Percentiles rank a stretch among this genome's conserved stretches.
phyloP scores from a whole-genome alignment of 169 alveolate genomes.

The Plasmodium berghei region DNA sequence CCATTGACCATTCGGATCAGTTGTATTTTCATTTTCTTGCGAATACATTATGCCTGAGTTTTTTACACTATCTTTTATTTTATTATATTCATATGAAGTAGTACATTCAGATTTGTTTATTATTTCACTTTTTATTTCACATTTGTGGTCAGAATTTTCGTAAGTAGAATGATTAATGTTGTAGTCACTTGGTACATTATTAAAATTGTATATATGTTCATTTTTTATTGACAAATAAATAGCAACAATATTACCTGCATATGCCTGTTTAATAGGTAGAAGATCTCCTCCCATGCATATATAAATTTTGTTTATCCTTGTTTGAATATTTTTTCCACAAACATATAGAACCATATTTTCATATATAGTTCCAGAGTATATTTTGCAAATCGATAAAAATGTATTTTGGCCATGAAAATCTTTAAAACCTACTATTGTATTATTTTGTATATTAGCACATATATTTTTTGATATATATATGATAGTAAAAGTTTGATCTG shows the following conservation, averaged over 20 bases:
- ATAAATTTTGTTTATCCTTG: slow-evolving; percentile 74
- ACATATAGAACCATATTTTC: slow-evolving; percentile 84
- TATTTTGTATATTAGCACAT: slow-evolving; percentile 75
- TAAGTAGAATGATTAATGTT: neutral
- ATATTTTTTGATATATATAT: slow-evolving; percentile 70
- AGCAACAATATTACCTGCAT: slow-evolving; percentile 87
- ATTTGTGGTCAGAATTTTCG: neutral
- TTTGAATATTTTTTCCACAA: slow-evolving; percentile 76
- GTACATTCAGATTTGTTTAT: neutral
- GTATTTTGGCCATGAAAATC: slow-evolving; percentile 68
- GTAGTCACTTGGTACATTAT: neutral
- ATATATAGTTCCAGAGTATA: slow-evolving; percentile 84
- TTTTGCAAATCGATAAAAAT: slow-evolving; percentile 51
- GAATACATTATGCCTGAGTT: neutral
- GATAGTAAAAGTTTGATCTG: slow-evolving; percentile 24
- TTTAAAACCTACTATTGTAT: slow-evolving; percentile 60
- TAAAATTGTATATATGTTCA: neutral
- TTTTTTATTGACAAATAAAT: slow-evolving; percentile 77
- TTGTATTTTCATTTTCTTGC: neutral
- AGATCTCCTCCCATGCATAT: slow-evolving; percentile 89
- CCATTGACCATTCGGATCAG: neutral
- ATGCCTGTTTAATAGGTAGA: slow-evolving; percentile 81
- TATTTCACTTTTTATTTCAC: neutral
- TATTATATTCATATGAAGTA: slow-evolving; percentile 1
- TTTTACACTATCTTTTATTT: neutral